These are phyloP conservation scores for Stachybotrys chartarum DNA, from an alignment of 2,329 filamentous ascomycete genomes.

Conservation along the genomic window DNA sequence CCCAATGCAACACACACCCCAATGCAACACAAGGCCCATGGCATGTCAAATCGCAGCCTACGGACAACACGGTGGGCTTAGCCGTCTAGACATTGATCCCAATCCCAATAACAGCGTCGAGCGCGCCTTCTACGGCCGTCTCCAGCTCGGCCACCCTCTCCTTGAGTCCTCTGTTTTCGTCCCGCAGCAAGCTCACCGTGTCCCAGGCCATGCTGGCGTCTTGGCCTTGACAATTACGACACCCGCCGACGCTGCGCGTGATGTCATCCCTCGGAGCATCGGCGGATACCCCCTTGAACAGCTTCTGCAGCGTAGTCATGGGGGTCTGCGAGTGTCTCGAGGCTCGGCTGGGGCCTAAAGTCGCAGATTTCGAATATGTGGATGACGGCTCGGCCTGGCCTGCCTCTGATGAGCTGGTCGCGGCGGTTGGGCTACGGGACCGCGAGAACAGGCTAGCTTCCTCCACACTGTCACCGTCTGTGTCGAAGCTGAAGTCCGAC, in stretches of 20 bases:
- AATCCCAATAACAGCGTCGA: conserved; percentile 53
- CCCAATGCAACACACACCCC: too few species aligned
- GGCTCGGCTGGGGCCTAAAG: conserved; percentile 14
- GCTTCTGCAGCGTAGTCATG: conserved; percentile 31
- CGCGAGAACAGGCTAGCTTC: conserved; percentile 54
- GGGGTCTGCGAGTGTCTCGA: conserved; percentile 28
- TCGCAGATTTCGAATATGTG: conserved; percentile 13
- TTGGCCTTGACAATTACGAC: conserved; percentile 51
- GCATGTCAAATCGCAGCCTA: not conserved
- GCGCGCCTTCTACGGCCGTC: conserved; percentile 50
- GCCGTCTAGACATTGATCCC: conserved; percentile 7
- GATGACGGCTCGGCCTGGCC: conserved; percentile 12
- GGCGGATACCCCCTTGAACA: conserved; percentile 34
- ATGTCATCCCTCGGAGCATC: conserved; percentile 18
- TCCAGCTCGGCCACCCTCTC: conserved; percentile 51
- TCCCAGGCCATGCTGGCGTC: conserved; percentile 57
- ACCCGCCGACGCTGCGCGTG: conserved; percentile 20
- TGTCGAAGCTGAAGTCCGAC: conserved; percentile 36
- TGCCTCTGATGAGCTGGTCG: conserved; percentile 27
- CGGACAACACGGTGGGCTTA: not conserved
- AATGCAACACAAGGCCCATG: too few species aligned
- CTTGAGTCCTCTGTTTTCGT: conserved; percentile 58
- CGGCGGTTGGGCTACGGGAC: conserved; percentile 48
- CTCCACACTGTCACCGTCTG: conserved; percentile 44
- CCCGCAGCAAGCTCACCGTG: conserved; percentile 52